phyloP scores from a whole-genome alignment of 805 yeast genomes.

The Lachancea sp. region DNA sequence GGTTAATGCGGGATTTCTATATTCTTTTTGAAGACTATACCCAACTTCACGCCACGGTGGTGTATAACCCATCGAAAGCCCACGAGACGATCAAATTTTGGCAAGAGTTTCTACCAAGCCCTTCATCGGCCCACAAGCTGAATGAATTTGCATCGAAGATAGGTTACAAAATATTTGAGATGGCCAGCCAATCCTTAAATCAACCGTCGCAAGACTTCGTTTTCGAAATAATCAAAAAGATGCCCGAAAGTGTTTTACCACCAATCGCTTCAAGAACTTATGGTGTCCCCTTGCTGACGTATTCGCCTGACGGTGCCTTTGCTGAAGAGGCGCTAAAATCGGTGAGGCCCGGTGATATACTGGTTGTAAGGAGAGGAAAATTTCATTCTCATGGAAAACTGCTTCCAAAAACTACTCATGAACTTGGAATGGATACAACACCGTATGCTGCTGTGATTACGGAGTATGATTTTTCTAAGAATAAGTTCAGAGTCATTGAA shows the following conservation, averaged over 20 bases:
- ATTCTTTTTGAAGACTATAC: conserved; percentile 68
- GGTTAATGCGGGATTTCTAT: conserved; percentile 57
- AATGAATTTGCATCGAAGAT: conserved; percentile 42
- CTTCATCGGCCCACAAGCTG: conserved; percentile 41
- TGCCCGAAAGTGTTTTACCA: conserved; percentile 39
- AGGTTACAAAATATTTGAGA: conserved; percentile 46
- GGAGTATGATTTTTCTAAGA: conserved; percentile 69
- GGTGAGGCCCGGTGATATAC: conserved; percentile 76
- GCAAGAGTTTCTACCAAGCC: conserved; percentile 27
- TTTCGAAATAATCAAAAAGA: conserved; percentile 31
- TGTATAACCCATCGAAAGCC: conserved; percentile 52
- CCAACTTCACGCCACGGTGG: conserved; percentile 52
- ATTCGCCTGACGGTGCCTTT: conserved; percentile 48
- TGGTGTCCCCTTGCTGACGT: conserved; percentile 49
- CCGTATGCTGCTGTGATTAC: conserved; percentile 56
- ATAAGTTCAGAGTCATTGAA: conserved; percentile 63
- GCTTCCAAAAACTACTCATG: conserved; percentile 49
- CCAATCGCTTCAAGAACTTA: conserved; percentile 62
- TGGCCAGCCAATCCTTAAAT: conserved; percentile 36
- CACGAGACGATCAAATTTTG: conserved; percentile 37
- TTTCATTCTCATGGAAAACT: conserved; percentile 60
- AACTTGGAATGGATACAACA: conserved; percentile 48
- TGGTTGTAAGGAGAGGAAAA: conserved; percentile 67
- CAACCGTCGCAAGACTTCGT: conserved; percentile 27
- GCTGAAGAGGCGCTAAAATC: conserved; percentile 50